Base-by-base conservation (phyloP, 169 alveolate genomes). In the Babesia gibsoni region DNA sequence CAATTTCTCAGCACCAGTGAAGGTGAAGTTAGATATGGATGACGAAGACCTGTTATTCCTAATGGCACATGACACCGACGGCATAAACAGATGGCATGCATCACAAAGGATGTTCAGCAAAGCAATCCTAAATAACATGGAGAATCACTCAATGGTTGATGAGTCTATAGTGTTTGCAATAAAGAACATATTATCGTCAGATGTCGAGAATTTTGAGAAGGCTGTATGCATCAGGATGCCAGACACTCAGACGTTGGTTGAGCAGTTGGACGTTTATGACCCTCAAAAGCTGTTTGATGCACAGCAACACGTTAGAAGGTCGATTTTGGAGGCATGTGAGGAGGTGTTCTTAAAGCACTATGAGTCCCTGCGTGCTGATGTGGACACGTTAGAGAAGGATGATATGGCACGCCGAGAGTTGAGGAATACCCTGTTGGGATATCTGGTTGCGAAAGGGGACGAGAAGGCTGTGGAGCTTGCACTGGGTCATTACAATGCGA, bases 1-100 rank as follows among this genome's bases (percentile, higher is more conserved):
- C 37, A 95, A 88, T 16, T 94, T 94, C 63, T 91, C 96, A 1
- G 98, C 98, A 6, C 98, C 98, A 4, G 95, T 93, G 22, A 84
- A 88, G 59, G 88, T 94, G 52, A 88, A 84, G 61, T 89, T 72
- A 46, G 84, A 83, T 33, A 92, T 90, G 74, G 79, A 90, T 1
- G 94, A 81, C 32, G 93, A 84, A 30, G 96, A 93, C 52, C 86
- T 91, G 16, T 87, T 94, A 25, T 78, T 91, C 53, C 79, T 94
- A 37, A 73, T 93, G 77, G 90, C 91, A 20, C 88, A 88, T 48
- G 98, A 94, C 87, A 83, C 94, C 2, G 97, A 94, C 73, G 90
- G 89, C n/a, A 83, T 89, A 61, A 91, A 89, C 63, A 57, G 93
- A 41, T 79, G 88, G 88, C 59, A 68, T 10, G 82, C 88, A n/a